Evolutionary conservation across 805 yeast genomes (phyloP), one percentile per base, ranked within the genome.

Genomic region (Schwanniomyces yamadae): DNA sequence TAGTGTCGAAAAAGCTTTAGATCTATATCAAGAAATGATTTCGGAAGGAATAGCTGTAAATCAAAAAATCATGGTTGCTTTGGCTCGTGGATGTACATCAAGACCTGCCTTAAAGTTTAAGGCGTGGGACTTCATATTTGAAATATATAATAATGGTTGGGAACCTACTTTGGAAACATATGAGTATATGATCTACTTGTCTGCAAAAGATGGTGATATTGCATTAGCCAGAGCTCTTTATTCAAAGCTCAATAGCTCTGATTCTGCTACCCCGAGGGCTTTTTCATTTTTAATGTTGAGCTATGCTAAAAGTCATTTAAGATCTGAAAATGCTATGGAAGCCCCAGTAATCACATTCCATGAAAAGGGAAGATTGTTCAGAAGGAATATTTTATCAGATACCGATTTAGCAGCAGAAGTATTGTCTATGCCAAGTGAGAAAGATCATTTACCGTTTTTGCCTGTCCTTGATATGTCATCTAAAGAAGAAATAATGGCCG

Each of bases 121-220:
- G 44, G 95, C 95, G 0, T 91, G 97, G 97, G 74, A 76, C 36
- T 82, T 77, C 47, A 76, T 90, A 36, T 70, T 81, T 41, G 80
- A 84, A 44, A 77, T 85, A 39, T 69, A 79, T 46, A 68, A 73
- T 11, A 50, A 54, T 36, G 57, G 53, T 14, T 52, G 65, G 77
- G 48, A 61, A 41, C 66, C 78, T 42, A 51, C 69, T n/a, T 46
- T 72, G 6, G 64, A 64, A 16, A 71, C 84, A 0, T 69, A 80
- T 46, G 84, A 81, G 42, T 71, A 78, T 11, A 80, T 91, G 79
- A 69, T 91, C 63, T 74, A 81, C 42, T 60, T 91, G 31, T 78
- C 93, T n/a, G 82, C 88, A 0, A 69, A 70, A 40, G 89, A 89
- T 50, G 93, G 95, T 0, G 96, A 90, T 55, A 59, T 84, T 13